Percentiles rank a stretch among this genome's conserved stretches.
These are phyloP conservation scores for Wickerhamiella azyma DNA, from an alignment of 805 yeast species.

Conservation along the genomic window DNA sequence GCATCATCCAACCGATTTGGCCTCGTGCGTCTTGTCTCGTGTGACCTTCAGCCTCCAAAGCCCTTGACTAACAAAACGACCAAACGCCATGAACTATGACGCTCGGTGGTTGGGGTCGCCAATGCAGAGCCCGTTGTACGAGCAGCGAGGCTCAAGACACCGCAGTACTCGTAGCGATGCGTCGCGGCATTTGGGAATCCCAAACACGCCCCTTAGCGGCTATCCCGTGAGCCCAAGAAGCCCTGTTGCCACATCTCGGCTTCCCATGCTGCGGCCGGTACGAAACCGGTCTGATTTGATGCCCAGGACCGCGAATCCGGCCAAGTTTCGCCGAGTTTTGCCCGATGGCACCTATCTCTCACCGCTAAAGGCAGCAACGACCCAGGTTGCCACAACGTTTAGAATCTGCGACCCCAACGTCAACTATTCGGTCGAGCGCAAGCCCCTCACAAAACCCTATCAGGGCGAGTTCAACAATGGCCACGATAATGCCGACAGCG, in stretches of 20 bases:
- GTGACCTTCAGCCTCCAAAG: not conserved
- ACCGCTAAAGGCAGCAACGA: conserved; percentile 70
- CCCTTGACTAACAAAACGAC: not conserved
- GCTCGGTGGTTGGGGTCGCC: conserved; percentile 8
- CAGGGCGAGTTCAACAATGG: conserved; percentile 75
- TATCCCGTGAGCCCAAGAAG: conserved; percentile 5
- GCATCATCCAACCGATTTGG: not conserved
- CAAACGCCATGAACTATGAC: conserved; percentile 5
- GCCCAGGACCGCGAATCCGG: not conserved
- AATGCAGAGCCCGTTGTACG: conserved; percentile 6
- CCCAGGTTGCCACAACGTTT: conserved; percentile 65
- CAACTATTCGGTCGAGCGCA: conserved; percentile 67
- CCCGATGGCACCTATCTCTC: conserved; percentile 29
- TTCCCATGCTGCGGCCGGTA: conserved; percentile 2
- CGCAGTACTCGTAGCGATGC: conserved; percentile 6
- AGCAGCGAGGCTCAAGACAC: not conserved
- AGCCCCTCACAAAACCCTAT: conserved; percentile 88
- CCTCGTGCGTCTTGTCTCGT: no score
- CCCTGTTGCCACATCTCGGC: not conserved
- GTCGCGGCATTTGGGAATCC: not conserved
- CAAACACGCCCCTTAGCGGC: conserved; percentile 3
- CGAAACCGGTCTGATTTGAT: not conserved
- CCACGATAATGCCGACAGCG: conserved; percentile 73
- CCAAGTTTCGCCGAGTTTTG: conserved; percentile 24
- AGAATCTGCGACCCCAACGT: conserved; percentile 74